Evolutionary conservation across 768 basidiomycete species (phyloP).

Genomic region (Leucogyrophana mollusca): DNA sequence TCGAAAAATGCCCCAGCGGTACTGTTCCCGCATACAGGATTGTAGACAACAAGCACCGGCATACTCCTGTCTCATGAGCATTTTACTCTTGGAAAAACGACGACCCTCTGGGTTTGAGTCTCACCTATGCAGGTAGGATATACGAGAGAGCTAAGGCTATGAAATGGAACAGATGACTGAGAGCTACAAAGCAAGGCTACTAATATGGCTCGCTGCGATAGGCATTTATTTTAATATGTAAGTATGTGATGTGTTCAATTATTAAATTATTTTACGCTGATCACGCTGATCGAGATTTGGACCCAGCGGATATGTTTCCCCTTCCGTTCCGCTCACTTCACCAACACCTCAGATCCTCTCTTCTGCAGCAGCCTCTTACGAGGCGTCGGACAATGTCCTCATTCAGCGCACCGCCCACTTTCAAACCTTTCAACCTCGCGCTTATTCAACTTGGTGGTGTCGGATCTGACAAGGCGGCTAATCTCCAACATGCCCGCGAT

Average conservation of each 20-base stretch:
- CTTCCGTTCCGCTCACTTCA: not conserved
- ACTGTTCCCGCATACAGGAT: slow-evolving; percentile 69
- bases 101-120: no score
- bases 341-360: not conserved
- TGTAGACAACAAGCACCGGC: slow-evolving; percentile 66
- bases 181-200: no score
- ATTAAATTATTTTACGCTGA: no score
- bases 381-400: slow-evolving; percentile 23
- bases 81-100: no score
- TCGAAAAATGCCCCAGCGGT: slow-evolving; percentile 56
- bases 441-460: slow-evolving; percentile 87
- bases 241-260: no score
- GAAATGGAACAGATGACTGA: no score
- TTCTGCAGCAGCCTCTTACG: not conserved
- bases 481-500: slow-evolving; percentile 79
- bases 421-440: slow-evolving; percentile 82
- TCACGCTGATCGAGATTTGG: no score
- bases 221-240: no score
- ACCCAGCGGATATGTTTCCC: not conserved
- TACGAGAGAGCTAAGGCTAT: no score
- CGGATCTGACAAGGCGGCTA: slow-evolving; percentile 67
- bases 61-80: slow-evolving; percentile 26
- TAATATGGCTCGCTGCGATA: no score
- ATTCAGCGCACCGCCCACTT: slow-evolving; percentile 28
- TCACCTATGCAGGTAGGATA: no score